phyloP scores from a whole-genome alignment of 2,329 filamentous ascomycete genomes.

The Celoporthe dispersa region DNA sequence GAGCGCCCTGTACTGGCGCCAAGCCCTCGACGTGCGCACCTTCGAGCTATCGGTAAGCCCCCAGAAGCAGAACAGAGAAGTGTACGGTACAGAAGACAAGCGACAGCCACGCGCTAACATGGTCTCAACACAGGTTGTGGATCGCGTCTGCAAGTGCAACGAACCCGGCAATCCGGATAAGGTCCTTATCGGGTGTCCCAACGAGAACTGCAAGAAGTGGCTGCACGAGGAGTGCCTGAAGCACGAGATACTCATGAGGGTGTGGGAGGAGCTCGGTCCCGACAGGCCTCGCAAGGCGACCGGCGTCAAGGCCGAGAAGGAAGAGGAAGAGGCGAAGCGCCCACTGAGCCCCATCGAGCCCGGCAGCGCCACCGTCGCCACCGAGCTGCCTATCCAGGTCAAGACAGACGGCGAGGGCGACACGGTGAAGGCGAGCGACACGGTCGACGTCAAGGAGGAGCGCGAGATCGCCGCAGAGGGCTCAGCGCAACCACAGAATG shows the following conservation, averaged over 20 bases:
- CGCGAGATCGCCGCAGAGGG: slow-evolving; percentile 32
- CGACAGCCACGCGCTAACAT: slow-evolving; percentile 8
- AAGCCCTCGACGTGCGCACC: slow-evolving; percentile 62
- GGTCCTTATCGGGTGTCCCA: slow-evolving; percentile 61
- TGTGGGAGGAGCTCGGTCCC: slow-evolving; percentile 54
- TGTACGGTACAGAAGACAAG: neutral
- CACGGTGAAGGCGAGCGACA: slow-evolving; percentile 39
- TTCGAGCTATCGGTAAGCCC: slow-evolving; percentile 61
- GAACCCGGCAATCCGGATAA: slow-evolving; percentile 66
- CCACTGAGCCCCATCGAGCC: slow-evolving; percentile 58
- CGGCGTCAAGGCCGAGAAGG: slow-evolving; percentile 44
- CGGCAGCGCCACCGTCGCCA: slow-evolving; percentile 49
- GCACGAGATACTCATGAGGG: slow-evolving; percentile 55
- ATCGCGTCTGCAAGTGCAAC: slow-evolving; percentile 61
- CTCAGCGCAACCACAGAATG: slow-evolving; percentile 26
- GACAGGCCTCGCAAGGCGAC: slow-evolving; percentile 52
- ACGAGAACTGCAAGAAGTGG: slow-evolving; percentile 60
- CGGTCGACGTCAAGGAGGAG: slow-evolving; percentile 43
- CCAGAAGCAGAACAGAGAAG: neutral
- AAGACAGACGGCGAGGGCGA: slow-evolving; percentile 51
- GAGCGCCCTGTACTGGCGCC: slow-evolving; percentile 65
- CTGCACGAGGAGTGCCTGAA: slow-evolving; percentile 67
- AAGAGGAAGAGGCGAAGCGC: slow-evolving; percentile 46
- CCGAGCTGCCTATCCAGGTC: slow-evolving; percentile 57
- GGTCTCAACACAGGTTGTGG: slow-evolving; percentile 51